Conservation (phyloP, 208 protist genomes). For the Leishmania tropica region DNA sequence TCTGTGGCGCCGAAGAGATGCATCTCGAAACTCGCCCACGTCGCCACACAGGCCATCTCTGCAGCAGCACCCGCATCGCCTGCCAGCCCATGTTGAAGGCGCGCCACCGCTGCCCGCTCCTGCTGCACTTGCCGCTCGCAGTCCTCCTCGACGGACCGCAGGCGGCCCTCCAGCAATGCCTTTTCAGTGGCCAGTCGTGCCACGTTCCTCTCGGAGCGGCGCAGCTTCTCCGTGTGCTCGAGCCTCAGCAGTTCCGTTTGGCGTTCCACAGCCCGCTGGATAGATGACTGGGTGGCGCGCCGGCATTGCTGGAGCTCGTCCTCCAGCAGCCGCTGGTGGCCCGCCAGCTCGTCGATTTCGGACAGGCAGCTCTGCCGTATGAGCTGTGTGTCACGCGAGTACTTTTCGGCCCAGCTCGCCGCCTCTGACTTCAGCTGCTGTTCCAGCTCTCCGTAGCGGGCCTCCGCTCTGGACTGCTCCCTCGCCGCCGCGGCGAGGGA, state of each 20-base stretch:
- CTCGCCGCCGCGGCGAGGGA: constrained; percentile 3
- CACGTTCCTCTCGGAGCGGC: constrained; percentile 2
- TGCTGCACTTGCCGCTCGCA: constrained; percentile 9
- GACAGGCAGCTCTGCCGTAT: constrained; percentile 18
- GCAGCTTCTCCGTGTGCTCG: constrained; percentile 12
- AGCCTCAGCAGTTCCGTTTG: constrained; percentile 18
- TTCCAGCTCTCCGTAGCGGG: constrained; percentile 7
- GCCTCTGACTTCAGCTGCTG: constrained; percentile 4
- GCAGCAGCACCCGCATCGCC: neutral
- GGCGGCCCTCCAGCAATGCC: constrained; percentile 13
- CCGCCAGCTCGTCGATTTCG: constrained; percentile 17
- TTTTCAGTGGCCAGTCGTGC: constrained; percentile 13
- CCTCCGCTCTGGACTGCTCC: neutral
- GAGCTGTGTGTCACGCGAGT: constrained; percentile 15
- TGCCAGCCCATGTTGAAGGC: constrained; percentile 7
- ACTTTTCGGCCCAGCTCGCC: constrained; percentile 4
- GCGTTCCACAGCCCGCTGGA: constrained; percentile 15
- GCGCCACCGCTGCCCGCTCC: constrained; percentile 16
- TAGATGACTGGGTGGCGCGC: neutral
- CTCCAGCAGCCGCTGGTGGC: constrained; percentile 15
- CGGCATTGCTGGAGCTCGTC: constrained; percentile 16
- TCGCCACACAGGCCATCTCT: neutral
- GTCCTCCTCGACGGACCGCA: constrained; percentile 1
- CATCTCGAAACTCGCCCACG: neutral
- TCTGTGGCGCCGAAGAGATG: neutral